A percentile compares a stretch with the other conserved stretches of the same genome.
These are phyloP conservation scores for Fomitiporia mediterranea DNA, from an alignment of 1,284 basidiomycete species.

Conservation along the genomic window DNA sequence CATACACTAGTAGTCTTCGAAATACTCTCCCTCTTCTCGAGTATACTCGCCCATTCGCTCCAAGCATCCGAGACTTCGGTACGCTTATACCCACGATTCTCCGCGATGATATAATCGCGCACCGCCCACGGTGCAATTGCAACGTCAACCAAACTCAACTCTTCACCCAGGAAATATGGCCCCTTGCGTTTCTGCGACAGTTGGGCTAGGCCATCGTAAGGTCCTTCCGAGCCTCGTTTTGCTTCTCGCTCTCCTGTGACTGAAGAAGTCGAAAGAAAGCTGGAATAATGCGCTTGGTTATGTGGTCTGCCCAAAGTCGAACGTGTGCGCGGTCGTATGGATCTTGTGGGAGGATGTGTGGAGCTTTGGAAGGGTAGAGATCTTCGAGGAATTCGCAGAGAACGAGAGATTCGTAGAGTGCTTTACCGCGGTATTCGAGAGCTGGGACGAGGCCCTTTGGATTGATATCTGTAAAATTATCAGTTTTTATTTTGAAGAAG, in stretches of 20 bases:
- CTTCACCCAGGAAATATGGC: slow-evolving; percentile 54
- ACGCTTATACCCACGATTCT: slow-evolving; percentile 47
- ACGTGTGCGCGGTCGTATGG: slow-evolving; percentile 45
- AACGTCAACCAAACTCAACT: slow-evolving; percentile 54
- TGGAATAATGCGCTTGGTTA: slow-evolving; percentile 48
- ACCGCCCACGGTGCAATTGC: slow-evolving; percentile 56
- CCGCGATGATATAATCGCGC: slow-evolving; percentile 43
- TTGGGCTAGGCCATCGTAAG: slow-evolving; percentile 42
- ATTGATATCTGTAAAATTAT: slow-evolving; percentile 46
- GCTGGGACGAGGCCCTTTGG: slow-evolving; percentile 68
- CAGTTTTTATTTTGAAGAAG: neutral
- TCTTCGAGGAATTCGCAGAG: slow-evolving; percentile 62
- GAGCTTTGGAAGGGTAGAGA: slow-evolving; percentile 42
- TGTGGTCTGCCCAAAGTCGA: slow-evolving; percentile 52
- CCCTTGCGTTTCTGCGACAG: slow-evolving; percentile 47
- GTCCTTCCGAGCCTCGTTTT: slow-evolving; percentile 42
- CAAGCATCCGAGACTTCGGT: slow-evolving; percentile 42
- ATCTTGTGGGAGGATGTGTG: slow-evolving; percentile 44
- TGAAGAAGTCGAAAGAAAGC: slow-evolving; percentile 49
- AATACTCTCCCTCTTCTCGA: slow-evolving; percentile 46
- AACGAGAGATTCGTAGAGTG: slow-evolving; percentile 57
- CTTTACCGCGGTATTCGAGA: slow-evolving; percentile 49
- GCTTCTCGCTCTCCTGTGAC: slow-evolving; percentile 47
- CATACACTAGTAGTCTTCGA: slow-evolving; percentile 45
- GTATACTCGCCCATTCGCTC: slow-evolving; percentile 40